Conservation (phyloP, 2,329 filamentous ascomycete genomes). For the Ustulina deusta region DNA sequence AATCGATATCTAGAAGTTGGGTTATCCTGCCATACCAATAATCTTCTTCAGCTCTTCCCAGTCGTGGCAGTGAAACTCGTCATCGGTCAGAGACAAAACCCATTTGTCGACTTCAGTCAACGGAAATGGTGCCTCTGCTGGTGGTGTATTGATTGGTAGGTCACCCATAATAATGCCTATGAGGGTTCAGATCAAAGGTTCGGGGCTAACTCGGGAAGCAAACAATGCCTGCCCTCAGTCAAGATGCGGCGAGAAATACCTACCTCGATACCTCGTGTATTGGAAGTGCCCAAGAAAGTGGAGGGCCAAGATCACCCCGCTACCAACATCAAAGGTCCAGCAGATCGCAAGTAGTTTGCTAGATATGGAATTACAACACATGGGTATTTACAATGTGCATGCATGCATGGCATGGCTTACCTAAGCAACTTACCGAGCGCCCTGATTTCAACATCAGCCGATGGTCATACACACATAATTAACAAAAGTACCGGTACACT, state of each 20-base stretch:
- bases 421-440: no score
- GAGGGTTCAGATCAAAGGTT: background rate
- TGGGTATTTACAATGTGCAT: no score
- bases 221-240: background rate
- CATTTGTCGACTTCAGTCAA: constrained; percentile 69
- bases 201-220: constrained; percentile 13
- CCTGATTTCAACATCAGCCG: no score
- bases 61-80: constrained; percentile 75
- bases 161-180: constrained; percentile 55
- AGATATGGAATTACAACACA: no score
- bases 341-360: background rate
- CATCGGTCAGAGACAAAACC: constrained; percentile 73
- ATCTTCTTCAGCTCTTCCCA: constrained; percentile 80
- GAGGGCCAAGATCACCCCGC: constrained; percentile 1
- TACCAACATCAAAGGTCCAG: background rate
- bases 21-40: constrained; percentile 62
- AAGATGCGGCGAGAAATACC: constrained; percentile 15
- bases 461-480: no score
- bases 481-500: no score
- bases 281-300: background rate
- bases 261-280: no score
- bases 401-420: no score
- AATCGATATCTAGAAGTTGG: constrained; percentile 4
- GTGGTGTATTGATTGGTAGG: constrained; percentile 37
- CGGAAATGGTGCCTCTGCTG: constrained; percentile 65